Percentiles rank a stretch among this genome's conserved stretches.
phyloP scores from a whole-genome alignment of 1,284 basidiomycete species.

The Pterulicium gracile region DNA sequence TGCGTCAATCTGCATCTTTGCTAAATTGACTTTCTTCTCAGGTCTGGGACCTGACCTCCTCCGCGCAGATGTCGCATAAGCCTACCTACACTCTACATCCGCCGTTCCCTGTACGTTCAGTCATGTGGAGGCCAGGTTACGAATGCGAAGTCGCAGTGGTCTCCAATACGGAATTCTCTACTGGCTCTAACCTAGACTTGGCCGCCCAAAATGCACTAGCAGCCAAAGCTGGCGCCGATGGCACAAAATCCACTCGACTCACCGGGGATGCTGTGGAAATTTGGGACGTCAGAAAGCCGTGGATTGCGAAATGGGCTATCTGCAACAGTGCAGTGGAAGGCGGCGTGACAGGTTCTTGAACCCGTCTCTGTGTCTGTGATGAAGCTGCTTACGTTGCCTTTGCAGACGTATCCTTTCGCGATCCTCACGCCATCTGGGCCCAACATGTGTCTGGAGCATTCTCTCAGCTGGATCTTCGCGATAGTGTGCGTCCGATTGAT shows the following conservation, averaged over 20 bases:
- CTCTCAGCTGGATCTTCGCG: slow-evolving; percentile 67
- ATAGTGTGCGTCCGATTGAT: slow-evolving; percentile 55
- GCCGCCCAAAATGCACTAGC: slow-evolving; percentile 3
- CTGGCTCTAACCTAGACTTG: slow-evolving; percentile 23
- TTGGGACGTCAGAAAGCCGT: slow-evolving; percentile 79
- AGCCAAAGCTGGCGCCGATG: slow-evolving; percentile 11
- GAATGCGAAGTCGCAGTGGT: slow-evolving; percentile 72
- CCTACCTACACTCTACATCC: slow-evolving; percentile 70
- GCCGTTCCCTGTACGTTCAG: slow-evolving; percentile 61
- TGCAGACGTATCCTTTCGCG: slow-evolving; percentile 59
- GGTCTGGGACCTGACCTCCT: slow-evolving; percentile 66
- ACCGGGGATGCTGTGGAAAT: slow-evolving; percentile 64
- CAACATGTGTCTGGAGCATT: slow-evolving; percentile 73
- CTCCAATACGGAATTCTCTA: slow-evolving; percentile 51
- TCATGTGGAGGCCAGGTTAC: slow-evolving; percentile 72
- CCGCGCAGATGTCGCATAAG: slow-evolving; percentile 42
- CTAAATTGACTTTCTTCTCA: slow-evolving; percentile 3
- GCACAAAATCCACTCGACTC: slow-evolving; percentile 14
- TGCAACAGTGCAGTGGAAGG: slow-evolving; percentile 53
- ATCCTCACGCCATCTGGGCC: slow-evolving; percentile 66
- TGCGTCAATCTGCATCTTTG: neutral
- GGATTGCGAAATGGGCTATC: slow-evolving; percentile 77
- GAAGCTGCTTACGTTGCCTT: slow-evolving; percentile 8
- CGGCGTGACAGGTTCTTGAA: slow-evolving; percentile 48
- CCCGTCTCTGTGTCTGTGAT: slow-evolving; percentile 8